phyloP scores from a whole-genome alignment of 805 yeast genomes.

The Kazachstania martiniae region DNA sequence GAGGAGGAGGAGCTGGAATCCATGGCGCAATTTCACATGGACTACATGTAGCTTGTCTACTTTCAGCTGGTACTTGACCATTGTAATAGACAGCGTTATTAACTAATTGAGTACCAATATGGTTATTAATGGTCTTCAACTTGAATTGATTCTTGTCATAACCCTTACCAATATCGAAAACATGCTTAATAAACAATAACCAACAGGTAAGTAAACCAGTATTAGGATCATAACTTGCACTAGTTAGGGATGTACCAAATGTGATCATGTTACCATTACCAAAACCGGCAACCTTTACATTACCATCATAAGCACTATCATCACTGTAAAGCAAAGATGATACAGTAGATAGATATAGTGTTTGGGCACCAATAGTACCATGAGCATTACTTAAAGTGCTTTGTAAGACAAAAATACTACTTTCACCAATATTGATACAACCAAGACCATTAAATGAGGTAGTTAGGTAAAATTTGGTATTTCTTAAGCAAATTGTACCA shows the following conservation, averaged over 20 bases:
- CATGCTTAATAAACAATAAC: constrained; percentile 2
- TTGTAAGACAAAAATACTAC: constrained; percentile 4
- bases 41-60: constrained; percentile 2
- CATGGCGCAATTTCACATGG: constrained; percentile 4
- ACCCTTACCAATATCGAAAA: constrained; percentile 8
- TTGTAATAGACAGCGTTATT: constrained; percentile 4
- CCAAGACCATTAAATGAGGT: constrained; percentile 7
- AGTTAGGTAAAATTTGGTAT: constrained; percentile 2
- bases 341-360: constrained; percentile 6
- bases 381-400: not conserved
- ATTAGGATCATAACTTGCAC: constrained; percentile 3
- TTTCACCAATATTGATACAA: constrained; percentile 9
- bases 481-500: constrained; percentile 9
- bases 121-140: constrained; percentile 1
- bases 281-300: constrained; percentile 6
- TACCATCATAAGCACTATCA: constrained; percentile 4
- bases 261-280: constrained; percentile 6
- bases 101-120: constrained; percentile 3
- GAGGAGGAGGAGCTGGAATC: constrained; percentile 4
- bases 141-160: constrained; percentile 4
- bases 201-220: constrained; percentile 8
- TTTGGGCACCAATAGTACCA: constrained; percentile 6
- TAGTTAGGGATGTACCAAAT: constrained; percentile 4
- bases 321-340: constrained; percentile 6
- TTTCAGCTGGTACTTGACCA: constrained; percentile 3